Conservation (phyloP, 768 basidiomycete species). For the Fibroporia radiculosa region DNA sequence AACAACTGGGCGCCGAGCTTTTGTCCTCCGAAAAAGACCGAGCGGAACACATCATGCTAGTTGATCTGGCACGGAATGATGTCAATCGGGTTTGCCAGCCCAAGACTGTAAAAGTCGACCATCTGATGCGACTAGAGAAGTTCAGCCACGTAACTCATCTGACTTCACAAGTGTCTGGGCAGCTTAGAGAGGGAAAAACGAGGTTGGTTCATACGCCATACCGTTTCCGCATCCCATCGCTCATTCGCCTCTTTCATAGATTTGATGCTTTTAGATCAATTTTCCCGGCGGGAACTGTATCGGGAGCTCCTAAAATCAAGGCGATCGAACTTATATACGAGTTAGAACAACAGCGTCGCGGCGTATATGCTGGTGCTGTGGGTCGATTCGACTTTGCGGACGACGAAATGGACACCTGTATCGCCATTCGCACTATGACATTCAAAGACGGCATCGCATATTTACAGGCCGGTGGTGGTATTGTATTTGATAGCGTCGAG, state of each 20-base stretch:
- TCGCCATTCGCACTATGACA: conserved; percentile 96
- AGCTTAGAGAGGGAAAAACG: conserved; percentile 71
- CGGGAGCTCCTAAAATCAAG: conserved; percentile 98
- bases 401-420: conserved; percentile 97
- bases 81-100: conserved; percentile 97
- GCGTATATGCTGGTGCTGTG: conserved; percentile 95
- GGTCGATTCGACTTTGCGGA: conserved; percentile 96
- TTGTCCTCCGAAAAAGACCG: conserved; percentile 87
- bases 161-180: conserved; percentile 90
- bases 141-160: conserved; percentile 98
- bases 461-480: conserved; percentile 94
- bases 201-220: conserved; percentile 41
- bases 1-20: conserved; percentile 63
- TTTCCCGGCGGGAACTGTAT: conserved; percentile 98
- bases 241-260: conserved; percentile 29
- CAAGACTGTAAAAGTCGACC: conserved; percentile 91
- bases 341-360: conserved; percentile 82
- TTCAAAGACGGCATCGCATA: conserved; percentile 92
- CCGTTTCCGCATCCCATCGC: not conserved
- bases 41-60: conserved; percentile 98
- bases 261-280: conserved; percentile 99
- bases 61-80: conserved; percentile 96
- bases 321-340: conserved; percentile 89
- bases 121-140: conserved; percentile 87
- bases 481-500: conserved; percentile 94